Evolutionary conservation across 805 yeast genomes (phyloP).

Genomic region (Yarrowia deformans): DNA sequence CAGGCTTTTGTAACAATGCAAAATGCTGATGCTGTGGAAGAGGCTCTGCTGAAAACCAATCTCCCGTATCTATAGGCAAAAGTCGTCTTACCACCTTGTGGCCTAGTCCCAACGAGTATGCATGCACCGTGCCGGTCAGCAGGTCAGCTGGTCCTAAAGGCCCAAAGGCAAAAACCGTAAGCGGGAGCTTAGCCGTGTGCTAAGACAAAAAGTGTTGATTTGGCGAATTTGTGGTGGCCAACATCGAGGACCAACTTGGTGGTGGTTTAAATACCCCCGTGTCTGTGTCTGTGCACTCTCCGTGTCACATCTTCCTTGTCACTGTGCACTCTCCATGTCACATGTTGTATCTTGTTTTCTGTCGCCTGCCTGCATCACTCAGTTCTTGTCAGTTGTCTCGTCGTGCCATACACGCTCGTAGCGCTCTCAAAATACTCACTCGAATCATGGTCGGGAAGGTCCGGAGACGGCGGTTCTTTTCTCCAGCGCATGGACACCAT

Average conservation of each 20-base stretch:
- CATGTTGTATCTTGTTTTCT: too few relatives aligned
- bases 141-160: slow-evolving; percentile 5
- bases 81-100: slow-evolving; percentile 8
- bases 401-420: not conserved
- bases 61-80: slow-evolving; percentile 6
- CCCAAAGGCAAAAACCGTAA: slow-evolving; percentile 27
- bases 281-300: not conserved
- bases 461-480: slow-evolving; percentile 36
- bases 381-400: too few relatives aligned
- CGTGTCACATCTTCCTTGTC: too few relatives aligned
- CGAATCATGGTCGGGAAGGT: slow-evolving; percentile 29
- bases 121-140: slow-evolving; percentile 12
- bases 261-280: too few relatives aligned
- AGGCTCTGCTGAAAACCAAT: not conserved
- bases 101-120: slow-evolving; percentile 30
- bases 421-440: slow-evolving; percentile 15
- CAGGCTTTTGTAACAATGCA: too few relatives aligned
- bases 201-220: not conserved
- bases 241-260: too few relatives aligned
- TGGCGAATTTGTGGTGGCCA: not conserved
- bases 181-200: slow-evolving; percentile 20
- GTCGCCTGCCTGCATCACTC: too few relatives aligned
- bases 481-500: slow-evolving; percentile 37
- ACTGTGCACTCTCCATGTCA: not conserved
- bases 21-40: too few relatives aligned